phyloP scores from a whole-genome alignment of 169 alveolate genomes.

The Theileria sp. region DNA sequence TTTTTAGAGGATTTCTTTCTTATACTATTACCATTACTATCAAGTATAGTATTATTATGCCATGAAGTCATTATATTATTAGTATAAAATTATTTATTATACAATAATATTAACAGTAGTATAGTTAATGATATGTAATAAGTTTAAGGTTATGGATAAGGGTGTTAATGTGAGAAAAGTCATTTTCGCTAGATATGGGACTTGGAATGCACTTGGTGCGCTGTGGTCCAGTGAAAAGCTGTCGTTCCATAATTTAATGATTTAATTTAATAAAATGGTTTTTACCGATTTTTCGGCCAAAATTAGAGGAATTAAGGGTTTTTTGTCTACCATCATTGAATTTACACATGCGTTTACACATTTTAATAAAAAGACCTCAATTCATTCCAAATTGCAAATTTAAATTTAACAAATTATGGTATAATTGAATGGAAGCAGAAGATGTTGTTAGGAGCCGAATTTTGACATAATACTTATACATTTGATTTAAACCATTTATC shows the following conservation, averaged over 20 bases:
- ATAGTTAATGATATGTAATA: background rate
- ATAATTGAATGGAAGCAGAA: background rate
- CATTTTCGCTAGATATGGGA: background rate
- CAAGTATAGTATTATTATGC: background rate
- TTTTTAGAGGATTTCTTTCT: too few relatives aligned
- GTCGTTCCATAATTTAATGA: background rate
- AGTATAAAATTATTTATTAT: too few relatives aligned
- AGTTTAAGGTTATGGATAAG: background rate
- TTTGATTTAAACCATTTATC: background rate
- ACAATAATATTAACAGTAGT: background rate
- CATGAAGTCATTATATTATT: too few relatives aligned
- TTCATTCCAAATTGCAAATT: background rate
- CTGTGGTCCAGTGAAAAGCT: background rate
- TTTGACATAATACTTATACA: background rate
- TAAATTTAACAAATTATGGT: background rate
- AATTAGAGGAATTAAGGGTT: background rate
- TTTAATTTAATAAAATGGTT: background rate
- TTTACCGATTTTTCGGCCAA: background rate
- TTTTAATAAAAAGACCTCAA: background rate
- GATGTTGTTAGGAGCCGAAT: background rate
- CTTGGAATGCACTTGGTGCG: slow-evolving; percentile 26
- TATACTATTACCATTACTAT: background rate
- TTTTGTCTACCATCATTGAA: background rate
- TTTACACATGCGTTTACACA: slow-evolving; percentile 1
- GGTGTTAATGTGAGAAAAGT: background rate